Evolutionary conservation across 768 basidiomycete species (phyloP), one percentile per base, ranked within the genome.

Genomic region (Crepidotus variabilis): DNA sequence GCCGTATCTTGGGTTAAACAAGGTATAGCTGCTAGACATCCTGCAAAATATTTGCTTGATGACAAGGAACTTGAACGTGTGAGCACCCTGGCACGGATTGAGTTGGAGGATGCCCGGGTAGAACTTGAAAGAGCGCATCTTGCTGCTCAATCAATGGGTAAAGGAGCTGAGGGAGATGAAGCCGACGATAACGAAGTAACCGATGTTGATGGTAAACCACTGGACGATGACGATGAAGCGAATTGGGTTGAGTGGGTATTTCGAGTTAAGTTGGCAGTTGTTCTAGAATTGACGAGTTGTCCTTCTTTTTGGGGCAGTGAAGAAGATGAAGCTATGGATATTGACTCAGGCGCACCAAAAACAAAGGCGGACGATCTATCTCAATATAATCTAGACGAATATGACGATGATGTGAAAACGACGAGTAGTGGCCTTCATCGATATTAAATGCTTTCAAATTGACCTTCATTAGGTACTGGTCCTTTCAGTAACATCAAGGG

Each of bases 401-500:
- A 98, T 65, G 96, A 98, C 63, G 79, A 95, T 50, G 94, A 96
- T 63, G 81, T 59, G 14, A 68, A 68, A 61, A 54, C 71, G 61
- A 66, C 43, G 65, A 76, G 78, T 21, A 55, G 72, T 59, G 16
- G 43, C n/a, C 35, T 56, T 39, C 23, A 53, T 23, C 49, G n/a
- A 5, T 28, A 18, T 11, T 58, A 47, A 34, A 28, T 50, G 52
- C 21, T 33, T 23, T 57, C 57, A 36, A 53, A 14, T 49, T 49
- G 48, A 21, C 32, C 23, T 18, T n/a, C 7, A 24, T 47, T 60
- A 90, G 89, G 74, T 46, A 67, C 74, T 59, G 89, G 94, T 36
- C 90, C 90, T 16, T 99, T 99, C 73, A 93, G 88, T 70, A 95
- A 92, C 65, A 93, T 98, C 71, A 96, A 97, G 67, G 96, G 95